These are phyloP conservation scores for Blastobotrys indianensis DNA, from an alignment of 1,139 yeast genomes.

Conservation along the genomic window DNA sequence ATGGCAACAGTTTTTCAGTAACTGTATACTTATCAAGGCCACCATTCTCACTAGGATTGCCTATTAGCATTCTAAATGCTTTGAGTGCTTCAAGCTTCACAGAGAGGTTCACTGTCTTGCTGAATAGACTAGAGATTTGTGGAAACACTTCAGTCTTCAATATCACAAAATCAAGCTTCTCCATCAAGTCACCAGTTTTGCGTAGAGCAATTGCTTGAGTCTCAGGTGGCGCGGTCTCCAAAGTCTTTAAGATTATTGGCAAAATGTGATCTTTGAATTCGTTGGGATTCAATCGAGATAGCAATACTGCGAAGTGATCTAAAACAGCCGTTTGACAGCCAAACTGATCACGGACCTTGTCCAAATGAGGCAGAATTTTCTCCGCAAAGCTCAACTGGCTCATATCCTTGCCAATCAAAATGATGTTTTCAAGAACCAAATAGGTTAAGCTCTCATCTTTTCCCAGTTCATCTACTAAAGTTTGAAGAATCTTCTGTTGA, in stretches of 20 bases:
- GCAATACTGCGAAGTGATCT: slow-evolving; percentile 49
- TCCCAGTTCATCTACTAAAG: slow-evolving; percentile 46
- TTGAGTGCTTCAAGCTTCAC: slow-evolving; percentile 68
- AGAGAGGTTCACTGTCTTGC: slow-evolving; percentile 74
- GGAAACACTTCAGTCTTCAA: slow-evolving; percentile 73
- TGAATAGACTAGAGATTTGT: slow-evolving; percentile 61
- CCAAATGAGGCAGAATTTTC: slow-evolving; percentile 49
- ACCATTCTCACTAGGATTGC: slow-evolving; percentile 36
- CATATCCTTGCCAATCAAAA: slow-evolving; percentile 55
- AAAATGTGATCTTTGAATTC: slow-evolving; percentile 37
- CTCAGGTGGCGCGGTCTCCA: slow-evolving; percentile 34
- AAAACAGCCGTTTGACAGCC: slow-evolving; percentile 51
- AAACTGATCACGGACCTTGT: slow-evolving; percentile 42
- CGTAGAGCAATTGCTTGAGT: slow-evolving; percentile 54
- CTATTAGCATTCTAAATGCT: slow-evolving; percentile 54
- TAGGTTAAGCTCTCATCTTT: slow-evolving; percentile 49
- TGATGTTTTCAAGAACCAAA: slow-evolving; percentile 49
- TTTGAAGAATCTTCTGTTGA: slow-evolving; percentile 70
- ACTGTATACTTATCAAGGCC: slow-evolving; percentile 68
- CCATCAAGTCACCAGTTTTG: slow-evolving; percentile 42
- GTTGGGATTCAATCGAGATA: slow-evolving; percentile 44
- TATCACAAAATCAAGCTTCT: slow-evolving; percentile 60
- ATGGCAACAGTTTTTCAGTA: slow-evolving; percentile 70
- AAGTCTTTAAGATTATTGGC: slow-evolving; percentile 32
- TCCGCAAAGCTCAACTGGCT: slow-evolving; percentile 78